Evolutionary conservation across 2,329 filamentous ascomycete species (phyloP).

Genomic region (Epichloe hybrida): DNA sequence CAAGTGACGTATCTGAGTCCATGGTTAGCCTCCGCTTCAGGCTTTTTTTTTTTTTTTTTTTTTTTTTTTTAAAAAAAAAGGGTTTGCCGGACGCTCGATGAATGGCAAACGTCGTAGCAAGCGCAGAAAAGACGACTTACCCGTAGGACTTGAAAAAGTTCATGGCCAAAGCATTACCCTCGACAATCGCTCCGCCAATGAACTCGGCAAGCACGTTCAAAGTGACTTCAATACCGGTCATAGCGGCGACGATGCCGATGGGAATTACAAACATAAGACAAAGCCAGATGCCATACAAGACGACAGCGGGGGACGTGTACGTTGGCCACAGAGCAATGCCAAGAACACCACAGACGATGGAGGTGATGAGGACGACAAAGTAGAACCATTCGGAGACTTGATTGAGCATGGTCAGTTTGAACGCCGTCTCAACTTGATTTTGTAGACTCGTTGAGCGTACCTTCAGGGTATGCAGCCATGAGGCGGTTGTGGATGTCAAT

Average conservation of each 20-base stretch:
- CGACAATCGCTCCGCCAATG: conserved; percentile 28
- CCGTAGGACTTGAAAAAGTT: conserved; percentile 33
- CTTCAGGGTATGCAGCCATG: conserved; percentile 32
- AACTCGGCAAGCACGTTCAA: conserved; percentile 35
- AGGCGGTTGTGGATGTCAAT: conserved; percentile 31
- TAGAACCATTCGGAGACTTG: conserved; percentile 35
- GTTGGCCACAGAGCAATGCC: conserved; percentile 27
- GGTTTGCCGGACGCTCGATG: background rate
- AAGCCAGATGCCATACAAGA: conserved; percentile 28
- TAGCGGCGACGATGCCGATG: conserved; percentile 29
- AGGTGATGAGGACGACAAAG: conserved; percentile 16
- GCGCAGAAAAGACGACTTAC: background rate
- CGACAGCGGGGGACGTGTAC: conserved; percentile 27
- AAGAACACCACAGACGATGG: conserved; percentile 21
- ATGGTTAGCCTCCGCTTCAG: background rate
- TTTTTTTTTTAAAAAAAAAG: too few species aligned
- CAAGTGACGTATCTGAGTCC: conserved; percentile 17
- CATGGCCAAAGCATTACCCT: conserved; percentile 32
- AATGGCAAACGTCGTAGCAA: background rate
- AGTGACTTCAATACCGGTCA: conserved; percentile 26
- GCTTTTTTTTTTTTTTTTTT: too few species aligned
- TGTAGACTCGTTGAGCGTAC: background rate
- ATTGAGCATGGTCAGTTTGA: too few species aligned
- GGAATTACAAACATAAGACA: conserved; percentile 30
- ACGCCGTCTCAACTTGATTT: too few species aligned